Evolutionary conservation across 1,284 basidiomycete species (phyloP).

Genomic region (Puccinia coronata): DNA sequence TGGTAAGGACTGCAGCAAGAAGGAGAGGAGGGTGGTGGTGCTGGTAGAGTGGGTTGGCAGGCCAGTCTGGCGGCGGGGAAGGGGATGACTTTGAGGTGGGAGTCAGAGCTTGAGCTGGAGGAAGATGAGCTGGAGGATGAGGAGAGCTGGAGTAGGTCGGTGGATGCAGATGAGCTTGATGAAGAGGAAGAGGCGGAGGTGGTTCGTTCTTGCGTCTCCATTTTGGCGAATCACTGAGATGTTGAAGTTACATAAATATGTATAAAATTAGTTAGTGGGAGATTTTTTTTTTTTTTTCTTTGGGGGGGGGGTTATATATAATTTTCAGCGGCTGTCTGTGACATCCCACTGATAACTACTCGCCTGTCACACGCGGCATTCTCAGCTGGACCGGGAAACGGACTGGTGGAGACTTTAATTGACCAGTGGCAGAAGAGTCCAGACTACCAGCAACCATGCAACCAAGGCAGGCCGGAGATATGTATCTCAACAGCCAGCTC

Average conservation of each 20-base stretch:
- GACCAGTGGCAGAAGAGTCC: too few relatives aligned
- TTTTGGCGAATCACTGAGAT: not conserved
- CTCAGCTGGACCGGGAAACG: too few relatives aligned
- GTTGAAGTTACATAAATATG: not conserved
- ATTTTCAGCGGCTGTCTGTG: too few relatives aligned
- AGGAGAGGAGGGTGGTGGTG: not conserved
- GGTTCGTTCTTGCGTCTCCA: not conserved
- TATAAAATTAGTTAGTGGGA: too few relatives aligned
- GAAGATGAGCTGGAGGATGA: constrained; percentile 8
- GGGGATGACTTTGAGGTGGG: not conserved
- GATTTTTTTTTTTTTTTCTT: too few relatives aligned
- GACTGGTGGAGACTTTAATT: too few relatives aligned
- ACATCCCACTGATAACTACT: too few relatives aligned
- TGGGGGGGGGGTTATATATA: too few relatives aligned
- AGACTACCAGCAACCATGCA: too few relatives aligned
- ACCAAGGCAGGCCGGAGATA: too few relatives aligned
- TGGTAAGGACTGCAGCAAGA: not conserved
- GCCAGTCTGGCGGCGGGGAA: not conserved
- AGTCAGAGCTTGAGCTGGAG: not conserved
- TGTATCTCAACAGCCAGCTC: too few relatives aligned
- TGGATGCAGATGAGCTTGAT: constrained; percentile 7
- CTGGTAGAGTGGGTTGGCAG: not conserved
- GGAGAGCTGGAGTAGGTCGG: not conserved
- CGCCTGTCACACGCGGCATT: too few relatives aligned
- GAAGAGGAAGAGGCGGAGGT: constrained; percentile 12